Conservation (phyloP, 441 rosid genomes). For the Pelargonium citronellum region DNA sequence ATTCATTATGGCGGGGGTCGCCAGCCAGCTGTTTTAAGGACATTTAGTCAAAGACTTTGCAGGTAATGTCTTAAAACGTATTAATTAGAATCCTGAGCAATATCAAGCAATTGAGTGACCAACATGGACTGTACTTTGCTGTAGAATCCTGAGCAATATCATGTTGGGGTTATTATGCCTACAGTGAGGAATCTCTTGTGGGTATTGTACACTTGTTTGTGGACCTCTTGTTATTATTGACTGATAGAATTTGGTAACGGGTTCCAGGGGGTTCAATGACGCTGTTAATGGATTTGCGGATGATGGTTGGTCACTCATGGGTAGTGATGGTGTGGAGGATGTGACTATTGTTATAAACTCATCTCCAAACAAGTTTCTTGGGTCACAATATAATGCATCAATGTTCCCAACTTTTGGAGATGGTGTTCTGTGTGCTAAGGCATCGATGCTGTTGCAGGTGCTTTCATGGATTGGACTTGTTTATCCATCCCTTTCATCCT, state of each 20-base stretch:
- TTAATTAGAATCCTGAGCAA: neutral
- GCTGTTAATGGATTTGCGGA: slow-evolving; percentile 93
- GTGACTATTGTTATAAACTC: slow-evolving; percentile 73
- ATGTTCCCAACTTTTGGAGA: slow-evolving; percentile 7
- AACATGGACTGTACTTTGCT: neutral
- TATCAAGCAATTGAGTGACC: neutral
- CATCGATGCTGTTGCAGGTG: slow-evolving; percentile 95
- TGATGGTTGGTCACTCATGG: slow-evolving; percentile 89
- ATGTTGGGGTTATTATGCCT: neutral
- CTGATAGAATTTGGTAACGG: neutral
- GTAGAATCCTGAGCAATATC: too few species aligned
- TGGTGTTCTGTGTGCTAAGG: slow-evolving; percentile 93
- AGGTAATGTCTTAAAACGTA: slow-evolving; percentile 36
- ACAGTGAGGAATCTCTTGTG: slow-evolving; percentile 9
- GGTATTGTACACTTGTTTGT: too few species aligned
- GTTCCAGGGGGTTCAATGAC: slow-evolving; percentile 79
- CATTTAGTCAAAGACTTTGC: slow-evolving; percentile 91
- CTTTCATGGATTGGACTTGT: slow-evolving; percentile 17
- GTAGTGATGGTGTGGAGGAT: slow-evolving; percentile 84
- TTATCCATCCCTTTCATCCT: too few species aligned
- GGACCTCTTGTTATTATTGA: too few species aligned
- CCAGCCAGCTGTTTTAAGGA: slow-evolving; percentile 89
- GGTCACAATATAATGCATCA: slow-evolving; percentile 20
- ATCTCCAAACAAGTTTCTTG: slow-evolving; percentile 62
- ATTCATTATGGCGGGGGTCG: slow-evolving; percentile 83